phyloP scores from a whole-genome alignment of 2,329 filamentous ascomycete species.

The Cladosporium sp. region DNA sequence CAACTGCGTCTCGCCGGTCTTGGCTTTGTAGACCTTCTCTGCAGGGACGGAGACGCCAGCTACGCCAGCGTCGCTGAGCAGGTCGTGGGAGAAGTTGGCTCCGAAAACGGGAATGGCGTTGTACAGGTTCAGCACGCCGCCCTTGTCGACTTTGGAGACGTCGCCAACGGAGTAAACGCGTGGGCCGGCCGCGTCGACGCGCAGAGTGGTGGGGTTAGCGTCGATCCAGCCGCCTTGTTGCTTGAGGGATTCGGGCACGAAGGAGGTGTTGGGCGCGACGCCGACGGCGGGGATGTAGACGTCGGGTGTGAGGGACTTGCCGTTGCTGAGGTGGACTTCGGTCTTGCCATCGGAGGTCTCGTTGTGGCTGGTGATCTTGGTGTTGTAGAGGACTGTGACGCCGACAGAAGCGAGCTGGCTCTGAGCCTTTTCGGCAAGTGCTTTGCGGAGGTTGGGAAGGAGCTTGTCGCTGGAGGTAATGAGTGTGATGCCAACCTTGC shows the following conservation, averaged over 20 bases:
- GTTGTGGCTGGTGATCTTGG: constrained; percentile 22
- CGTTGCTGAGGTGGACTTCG: constrained; percentile 43
- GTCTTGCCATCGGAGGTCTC: constrained; percentile 37
- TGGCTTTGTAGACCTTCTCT: constrained; percentile 27
- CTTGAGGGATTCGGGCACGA: constrained; percentile 44
- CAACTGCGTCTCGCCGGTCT: constrained; percentile 30
- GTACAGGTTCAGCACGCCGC: constrained; percentile 39
- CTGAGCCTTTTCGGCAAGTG: constrained; percentile 41
- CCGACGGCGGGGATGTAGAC: constrained; percentile 52
- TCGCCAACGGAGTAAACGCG: constrained; percentile 49
- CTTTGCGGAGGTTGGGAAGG: constrained; percentile 38
- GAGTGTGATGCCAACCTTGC: constrained; percentile 43
- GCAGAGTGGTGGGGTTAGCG: constrained; percentile 43
- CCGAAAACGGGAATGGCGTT: constrained; percentile 37
- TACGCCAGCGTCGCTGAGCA: constrained; percentile 32
- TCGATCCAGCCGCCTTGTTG: constrained; percentile 45
- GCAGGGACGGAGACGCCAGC: constrained; percentile 16
- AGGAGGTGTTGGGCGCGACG: constrained; percentile 49
- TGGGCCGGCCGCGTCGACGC: constrained; percentile 42
- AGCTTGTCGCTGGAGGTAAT: constrained; percentile 39
- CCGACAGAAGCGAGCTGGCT: constrained; percentile 44
- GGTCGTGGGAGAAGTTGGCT: constrained; percentile 46
- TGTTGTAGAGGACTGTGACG: constrained; percentile 34
- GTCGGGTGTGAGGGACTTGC: constrained; percentile 45
- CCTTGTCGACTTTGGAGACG: constrained; percentile 40